Conservation (phyloP, 495 filamentous ascomycete species). For the Xylaria acuta region DNA sequence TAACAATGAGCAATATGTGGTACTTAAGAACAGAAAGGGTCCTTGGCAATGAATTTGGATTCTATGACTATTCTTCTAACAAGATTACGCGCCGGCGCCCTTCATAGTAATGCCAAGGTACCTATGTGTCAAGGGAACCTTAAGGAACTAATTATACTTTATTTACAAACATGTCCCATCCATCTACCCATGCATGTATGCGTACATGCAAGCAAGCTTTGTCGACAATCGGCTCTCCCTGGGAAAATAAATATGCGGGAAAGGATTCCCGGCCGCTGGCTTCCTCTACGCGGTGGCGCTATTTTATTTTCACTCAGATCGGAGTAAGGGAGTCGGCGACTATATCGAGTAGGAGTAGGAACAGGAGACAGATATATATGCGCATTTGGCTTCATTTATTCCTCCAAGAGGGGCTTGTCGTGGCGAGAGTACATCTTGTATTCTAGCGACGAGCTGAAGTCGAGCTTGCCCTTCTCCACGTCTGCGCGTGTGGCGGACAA, state of each 20-base stretch:
- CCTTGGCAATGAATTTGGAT: not conserved
- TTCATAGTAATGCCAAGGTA: not conserved
- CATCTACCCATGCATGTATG: not conserved
- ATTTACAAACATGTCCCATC: not conserved
- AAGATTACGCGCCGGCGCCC: not conserved
- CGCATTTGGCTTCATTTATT: conserved; percentile 19
- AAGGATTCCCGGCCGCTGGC: not conserved
- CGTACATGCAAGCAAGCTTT: not conserved
- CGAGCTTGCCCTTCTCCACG: conserved; percentile 78
- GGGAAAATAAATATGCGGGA: not conserved
- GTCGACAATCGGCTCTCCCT: not conserved
- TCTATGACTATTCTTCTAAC: conserved; percentile 2
- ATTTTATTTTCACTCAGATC: not conserved
- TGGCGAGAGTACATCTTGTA: conserved; percentile 78
- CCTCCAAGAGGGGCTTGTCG: conserved; percentile 43
- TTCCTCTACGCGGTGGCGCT: not conserved
- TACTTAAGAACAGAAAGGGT: not conserved
- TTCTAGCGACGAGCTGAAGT: conserved; percentile 70
- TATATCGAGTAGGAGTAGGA: not conserved
- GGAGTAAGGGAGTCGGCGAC: not conserved
- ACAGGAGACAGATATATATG: not conserved
- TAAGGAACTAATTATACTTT: not conserved
- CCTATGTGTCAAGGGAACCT: not conserved
- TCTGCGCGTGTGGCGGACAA: conserved; percentile 72
- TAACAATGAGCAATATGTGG: not conserved